phyloP scores from a whole-genome alignment of 306 rosid species.

The Casuarina glauca region DNA sequence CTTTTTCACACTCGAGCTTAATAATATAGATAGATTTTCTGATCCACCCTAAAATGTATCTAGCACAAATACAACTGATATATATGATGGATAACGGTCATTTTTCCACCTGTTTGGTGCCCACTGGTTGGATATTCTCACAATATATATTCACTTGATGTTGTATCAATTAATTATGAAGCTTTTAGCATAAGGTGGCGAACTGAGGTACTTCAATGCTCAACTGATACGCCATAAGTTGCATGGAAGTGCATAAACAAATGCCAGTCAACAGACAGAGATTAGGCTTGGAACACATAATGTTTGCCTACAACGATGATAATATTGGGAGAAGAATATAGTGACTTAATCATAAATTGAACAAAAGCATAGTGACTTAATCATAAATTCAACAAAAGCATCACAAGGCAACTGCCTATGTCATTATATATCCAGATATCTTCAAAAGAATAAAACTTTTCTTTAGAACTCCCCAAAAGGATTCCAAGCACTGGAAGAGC shows the following conservation, averaged over 20 bases:
- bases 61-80: too few relatives aligned
- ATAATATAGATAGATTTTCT: background rate
- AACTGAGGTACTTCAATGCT: background rate
- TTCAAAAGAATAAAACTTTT: background rate
- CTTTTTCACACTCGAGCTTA: background rate
- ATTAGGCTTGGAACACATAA: background rate
- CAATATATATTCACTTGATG: background rate
- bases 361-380: background rate
- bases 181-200: background rate
- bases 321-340: background rate
- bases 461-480: constrained; percentile 15
- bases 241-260: background rate
- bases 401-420: background rate
- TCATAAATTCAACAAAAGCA: constrained; percentile 1
- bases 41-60: too few relatives aligned
- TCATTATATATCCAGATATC: background rate
- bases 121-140: background rate
- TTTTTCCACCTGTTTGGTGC: background rate
- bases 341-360: background rate
- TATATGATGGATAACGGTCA: background rate
- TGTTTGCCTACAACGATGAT: background rate
- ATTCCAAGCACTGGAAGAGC: constrained; percentile 7
- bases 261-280: background rate
- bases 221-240: background rate
- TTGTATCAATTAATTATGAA: background rate